Evolutionary conservation across 495 filamentous ascomycete species (phyloP).

Genomic region (Margaritispora aquatica): DNA sequence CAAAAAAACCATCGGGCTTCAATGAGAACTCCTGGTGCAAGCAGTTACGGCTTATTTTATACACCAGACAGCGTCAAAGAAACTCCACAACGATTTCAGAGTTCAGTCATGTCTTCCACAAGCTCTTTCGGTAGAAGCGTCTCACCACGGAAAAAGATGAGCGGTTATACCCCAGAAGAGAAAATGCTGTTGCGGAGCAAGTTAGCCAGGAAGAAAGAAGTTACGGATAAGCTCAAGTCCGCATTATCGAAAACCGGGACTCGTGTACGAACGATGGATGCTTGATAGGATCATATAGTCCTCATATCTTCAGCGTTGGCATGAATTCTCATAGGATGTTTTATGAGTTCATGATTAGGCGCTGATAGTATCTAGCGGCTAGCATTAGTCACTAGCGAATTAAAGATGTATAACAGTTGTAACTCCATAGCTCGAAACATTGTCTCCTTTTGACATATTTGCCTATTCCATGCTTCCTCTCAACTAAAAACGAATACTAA

Average conservation of each 20-base stretch:
- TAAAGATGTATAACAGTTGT: neutral
- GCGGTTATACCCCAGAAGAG: constrained; percentile 44
- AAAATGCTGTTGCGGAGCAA: constrained; percentile 46
- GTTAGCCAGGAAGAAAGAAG: constrained; percentile 43
- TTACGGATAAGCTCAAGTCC: constrained; percentile 38
- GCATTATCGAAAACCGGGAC: constrained; percentile 30
- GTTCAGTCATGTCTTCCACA: constrained; percentile 23
- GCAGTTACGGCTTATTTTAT: constrained; percentile 28
- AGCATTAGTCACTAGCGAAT: neutral
- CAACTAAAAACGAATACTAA: no score
- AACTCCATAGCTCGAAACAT: no score
- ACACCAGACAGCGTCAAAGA: constrained; percentile 29
- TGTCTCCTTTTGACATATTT: no score
- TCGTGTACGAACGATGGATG: constrained; percentile 23
- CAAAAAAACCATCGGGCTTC: constrained; percentile 24
- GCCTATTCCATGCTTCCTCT: no score
- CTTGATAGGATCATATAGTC: neutral
- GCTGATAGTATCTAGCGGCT: neutral
- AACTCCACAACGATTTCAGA: constrained; percentile 14
- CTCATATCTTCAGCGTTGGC: neutral
- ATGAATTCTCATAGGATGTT: neutral
- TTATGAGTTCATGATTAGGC: neutral
- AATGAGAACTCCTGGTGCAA: constrained; percentile 25
- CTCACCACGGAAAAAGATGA: constrained; percentile 48
- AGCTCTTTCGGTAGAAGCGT: constrained; percentile 19